phyloP scores from a whole-genome alignment of 2,329 filamentous ascomycete genomes.

The Pyricularia pennisetigena region DNA sequence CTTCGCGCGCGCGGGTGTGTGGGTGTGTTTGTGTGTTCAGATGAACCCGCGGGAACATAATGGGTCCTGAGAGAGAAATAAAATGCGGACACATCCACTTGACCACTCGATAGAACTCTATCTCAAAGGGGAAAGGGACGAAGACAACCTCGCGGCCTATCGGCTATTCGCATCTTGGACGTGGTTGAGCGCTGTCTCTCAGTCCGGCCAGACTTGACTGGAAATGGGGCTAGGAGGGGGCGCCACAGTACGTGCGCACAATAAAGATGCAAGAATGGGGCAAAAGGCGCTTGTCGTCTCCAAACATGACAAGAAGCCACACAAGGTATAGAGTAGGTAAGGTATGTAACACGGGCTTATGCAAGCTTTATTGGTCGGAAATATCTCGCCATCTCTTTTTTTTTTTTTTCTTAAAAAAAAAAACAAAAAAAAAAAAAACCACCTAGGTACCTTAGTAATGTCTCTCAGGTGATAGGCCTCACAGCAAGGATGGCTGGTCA shows the following conservation, averaged over 20 bases:
- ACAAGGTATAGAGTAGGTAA: background rate
- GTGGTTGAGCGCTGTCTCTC: background rate
- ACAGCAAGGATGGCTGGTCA: background rate
- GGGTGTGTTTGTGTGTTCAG: background rate
- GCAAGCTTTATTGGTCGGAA: background rate
- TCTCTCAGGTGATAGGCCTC: background rate
- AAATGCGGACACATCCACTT: background rate
- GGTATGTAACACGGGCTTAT: background rate
- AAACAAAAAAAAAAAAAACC: too few relatives aligned
- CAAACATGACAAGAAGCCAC: background rate
- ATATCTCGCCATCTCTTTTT: background rate
- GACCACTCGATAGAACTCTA: background rate
- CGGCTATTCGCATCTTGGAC: too few relatives aligned
- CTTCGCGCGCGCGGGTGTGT: too few relatives aligned
- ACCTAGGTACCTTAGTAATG: too few relatives aligned
- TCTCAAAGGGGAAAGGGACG: background rate
- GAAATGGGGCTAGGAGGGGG: background rate
- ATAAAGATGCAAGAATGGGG: background rate
- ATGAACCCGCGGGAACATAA: background rate
- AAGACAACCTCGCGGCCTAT: background rate
- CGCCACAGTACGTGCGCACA: background rate
- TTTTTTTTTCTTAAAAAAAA: too few relatives aligned
- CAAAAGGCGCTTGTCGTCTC: background rate
- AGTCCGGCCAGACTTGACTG: background rate
- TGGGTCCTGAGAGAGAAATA: background rate